These are phyloP conservation scores for Parietaria judaica DNA, from an alignment of 306 rosid species.

Conservation along the genomic window DNA sequence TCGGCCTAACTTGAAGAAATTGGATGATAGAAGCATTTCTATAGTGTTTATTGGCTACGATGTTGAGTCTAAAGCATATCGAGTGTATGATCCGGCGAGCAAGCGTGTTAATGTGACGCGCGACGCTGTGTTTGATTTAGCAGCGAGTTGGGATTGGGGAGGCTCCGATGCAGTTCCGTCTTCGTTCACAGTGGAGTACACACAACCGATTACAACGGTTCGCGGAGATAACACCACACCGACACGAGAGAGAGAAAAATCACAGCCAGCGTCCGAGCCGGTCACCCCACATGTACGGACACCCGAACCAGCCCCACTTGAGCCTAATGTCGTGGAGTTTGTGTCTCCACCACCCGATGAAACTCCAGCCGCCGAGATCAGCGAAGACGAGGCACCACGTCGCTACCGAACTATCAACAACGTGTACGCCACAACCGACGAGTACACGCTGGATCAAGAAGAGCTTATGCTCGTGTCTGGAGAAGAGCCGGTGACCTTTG, in stretches of 20 bases:
- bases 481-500: not conserved
- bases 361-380: not conserved
- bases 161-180: not conserved
- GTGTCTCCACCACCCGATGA: not conserved
- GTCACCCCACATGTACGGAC: not conserved
- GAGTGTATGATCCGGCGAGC: not conserved
- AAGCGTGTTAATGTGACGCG: not conserved
- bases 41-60: not conserved
- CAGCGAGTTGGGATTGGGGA: not conserved
- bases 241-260: not conserved
- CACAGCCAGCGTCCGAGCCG: not conserved
- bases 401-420: not conserved
- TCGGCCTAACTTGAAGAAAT: not conserved
- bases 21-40: not conserved
- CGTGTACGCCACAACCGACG: conserved; percentile 1
- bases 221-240: not conserved
- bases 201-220: not conserved
- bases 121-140: not conserved
- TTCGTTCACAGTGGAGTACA: not conserved
- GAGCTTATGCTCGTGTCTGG: not conserved
- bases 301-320: not conserved
- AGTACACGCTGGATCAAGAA: not conserved
- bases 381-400: not conserved
- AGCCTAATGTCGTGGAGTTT: not conserved
- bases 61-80: not conserved